Conservation (phyloP, 2,329 filamentous ascomycete genomes). For the Nemania diffusa region DNA sequence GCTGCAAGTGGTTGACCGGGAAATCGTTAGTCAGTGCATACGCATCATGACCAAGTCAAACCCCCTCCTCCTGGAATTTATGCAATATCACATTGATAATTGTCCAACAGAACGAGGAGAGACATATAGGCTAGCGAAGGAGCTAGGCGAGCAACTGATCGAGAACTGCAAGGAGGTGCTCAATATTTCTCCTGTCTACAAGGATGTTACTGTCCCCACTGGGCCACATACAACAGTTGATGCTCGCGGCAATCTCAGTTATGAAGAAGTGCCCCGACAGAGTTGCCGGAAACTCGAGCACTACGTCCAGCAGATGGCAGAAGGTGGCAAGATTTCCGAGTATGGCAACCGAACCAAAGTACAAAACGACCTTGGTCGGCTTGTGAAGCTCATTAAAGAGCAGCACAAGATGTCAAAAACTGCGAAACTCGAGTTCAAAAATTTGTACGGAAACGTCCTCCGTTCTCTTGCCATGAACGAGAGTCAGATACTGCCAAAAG, state of each 20-base stretch:
- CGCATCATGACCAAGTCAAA: constrained; percentile 99
- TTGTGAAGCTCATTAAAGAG: constrained; percentile 98
- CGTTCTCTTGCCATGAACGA: constrained; percentile 98
- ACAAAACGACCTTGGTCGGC: constrained; percentile 91
- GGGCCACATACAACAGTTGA: constrained; percentile 94
- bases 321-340: constrained; percentile 97
- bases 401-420: constrained; percentile 98
- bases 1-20: constrained; percentile 90
- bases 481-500: constrained; percentile 92
- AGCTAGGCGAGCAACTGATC: constrained; percentile 91
- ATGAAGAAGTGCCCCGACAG: constrained; percentile 84
- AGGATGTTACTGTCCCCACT: constrained; percentile 92
- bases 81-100: constrained; percentile 99
- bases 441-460: constrained; percentile 91
- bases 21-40: constrained; percentile 98
- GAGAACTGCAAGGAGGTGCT: constrained; percentile 97
- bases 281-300: constrained; percentile 97
- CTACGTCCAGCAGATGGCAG: constrained; percentile 98
- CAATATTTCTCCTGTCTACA: constrained; percentile 85
- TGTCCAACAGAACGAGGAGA: constrained; percentile 96
- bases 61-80: constrained; percentile 93
- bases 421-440: constrained; percentile 96
- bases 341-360: constrained; percentile 99
- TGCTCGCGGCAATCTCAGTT: constrained; percentile 89
- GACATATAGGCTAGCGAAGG: constrained; percentile 97